Evolutionary conservation across 75 land plant genomes (phyloP), one percentile per base, ranked within the genome.

Genomic region (Pinus albicaulis): DNA sequence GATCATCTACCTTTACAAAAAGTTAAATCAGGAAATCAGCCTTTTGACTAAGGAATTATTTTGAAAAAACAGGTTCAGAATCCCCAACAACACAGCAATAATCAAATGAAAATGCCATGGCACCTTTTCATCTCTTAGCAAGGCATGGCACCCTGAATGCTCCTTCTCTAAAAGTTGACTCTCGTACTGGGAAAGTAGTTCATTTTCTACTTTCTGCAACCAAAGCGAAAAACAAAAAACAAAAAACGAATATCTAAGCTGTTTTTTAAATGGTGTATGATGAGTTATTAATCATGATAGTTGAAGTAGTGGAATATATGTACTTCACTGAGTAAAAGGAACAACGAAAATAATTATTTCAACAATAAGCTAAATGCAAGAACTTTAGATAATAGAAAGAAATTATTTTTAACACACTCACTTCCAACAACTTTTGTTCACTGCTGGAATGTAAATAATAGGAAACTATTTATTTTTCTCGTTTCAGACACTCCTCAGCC

Each of bases 401-500:
- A 69, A 34, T 41, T 11, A 17, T 7, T 1, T 10, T n/a, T 70
- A 11, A 8, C 38, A 34, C 8, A 73, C 86, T 74, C 61, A 92
- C 98, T 89, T 97, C 99, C 5, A 97, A 76, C 78, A 97, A 73
- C 83, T 97, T 97, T 76, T 80, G 84, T 78, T 97, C 98, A 78
- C 98, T 94, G 77, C 92, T 94, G 6, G 92, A 84, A 81, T 94
- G 99, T 64, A 97, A 72, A 74, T 97, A 97, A 79, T 92, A 92
- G 26, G 89, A 76, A 69, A 94, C 95, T 68, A 95, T 89, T 41
- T 97, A 93, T 65, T 88, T 97, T 83, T 92, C 98, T 22, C 89
- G 62, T 68, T 86, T 97, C 76, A 97, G 76, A 71, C 98, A 97
- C 56, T 97, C 98, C 78, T 97, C 95, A 64, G 95, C 99, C 99